phyloP scores from a whole-genome alignment of 2,329 filamentous ascomycete species.

The Hypoxylon sp. region DNA sequence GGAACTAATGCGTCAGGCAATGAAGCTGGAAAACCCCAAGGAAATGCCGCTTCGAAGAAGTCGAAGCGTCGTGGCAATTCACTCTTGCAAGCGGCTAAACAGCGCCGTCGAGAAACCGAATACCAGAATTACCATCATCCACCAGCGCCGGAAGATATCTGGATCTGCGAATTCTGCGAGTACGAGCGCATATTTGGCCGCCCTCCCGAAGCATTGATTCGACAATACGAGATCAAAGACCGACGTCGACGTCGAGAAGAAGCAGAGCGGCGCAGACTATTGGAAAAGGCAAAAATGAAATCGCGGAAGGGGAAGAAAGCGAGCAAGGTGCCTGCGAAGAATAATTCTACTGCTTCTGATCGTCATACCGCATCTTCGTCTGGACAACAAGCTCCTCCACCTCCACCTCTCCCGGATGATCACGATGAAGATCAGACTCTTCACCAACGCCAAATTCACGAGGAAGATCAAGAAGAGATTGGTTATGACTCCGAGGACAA shows the following conservation, averaged over 20 bases:
- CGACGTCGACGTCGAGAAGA: conserved; percentile 84
- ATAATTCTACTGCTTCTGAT: conserved; percentile 48
- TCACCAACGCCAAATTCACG: conserved; percentile 28
- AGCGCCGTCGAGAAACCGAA: conserved; percentile 82
- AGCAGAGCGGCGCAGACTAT: conserved; percentile 84
- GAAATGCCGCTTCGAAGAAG: conserved; percentile 63
- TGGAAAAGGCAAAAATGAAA: conserved; percentile 96
- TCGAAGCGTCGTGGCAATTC: conserved; percentile 78
- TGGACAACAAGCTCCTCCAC: conserved; percentile 45
- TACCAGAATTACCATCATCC: conserved; percentile 82
- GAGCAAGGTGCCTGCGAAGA: conserved; percentile 73
- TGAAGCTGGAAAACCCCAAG: conserved; percentile 55
- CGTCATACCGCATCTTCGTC: conserved; percentile 41
- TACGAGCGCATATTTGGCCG: conserved; percentile 96
- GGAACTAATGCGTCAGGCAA: conserved; percentile 47
- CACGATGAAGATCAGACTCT: conserved; percentile 45
- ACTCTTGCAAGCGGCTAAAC: conserved; percentile 79
- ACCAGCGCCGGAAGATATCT: conserved; percentile 78
- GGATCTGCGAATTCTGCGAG: conserved; percentile 98
- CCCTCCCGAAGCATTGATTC: conserved; percentile 85
- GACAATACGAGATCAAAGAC: conserved; percentile 95
- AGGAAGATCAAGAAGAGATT: conserved; percentile 49
- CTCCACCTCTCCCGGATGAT: conserved; percentile 45
- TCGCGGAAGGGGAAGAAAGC: conserved; percentile 89
- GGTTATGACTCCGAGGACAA: conserved; percentile 57